phyloP scores from a whole-genome alignment of 2,329 filamentous ascomycete species.

The Orbilia quercus region DNA sequence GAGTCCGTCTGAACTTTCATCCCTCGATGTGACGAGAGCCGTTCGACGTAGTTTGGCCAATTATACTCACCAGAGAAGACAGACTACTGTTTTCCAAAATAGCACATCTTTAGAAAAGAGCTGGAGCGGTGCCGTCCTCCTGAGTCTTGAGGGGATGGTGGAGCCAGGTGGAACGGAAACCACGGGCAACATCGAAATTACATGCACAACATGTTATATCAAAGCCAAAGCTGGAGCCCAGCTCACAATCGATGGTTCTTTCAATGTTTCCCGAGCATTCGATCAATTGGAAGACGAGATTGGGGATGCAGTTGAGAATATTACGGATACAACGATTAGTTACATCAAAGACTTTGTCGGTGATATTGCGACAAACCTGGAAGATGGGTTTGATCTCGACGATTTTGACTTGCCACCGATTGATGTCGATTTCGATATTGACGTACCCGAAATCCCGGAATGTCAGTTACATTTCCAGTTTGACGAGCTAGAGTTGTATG shows the following conservation, averaged over 20 bases:
- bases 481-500: constrained; percentile 68
- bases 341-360: constrained; percentile 59
- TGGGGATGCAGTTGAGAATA: constrained; percentile 61
- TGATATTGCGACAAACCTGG: constrained; percentile 59
- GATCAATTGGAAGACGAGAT: constrained; percentile 62
- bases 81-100: too few relatives aligned
- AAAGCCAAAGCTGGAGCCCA: constrained; percentile 65
- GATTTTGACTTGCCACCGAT: constrained; percentile 62
- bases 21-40: constrained; percentile 22
- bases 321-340: constrained; percentile 59
- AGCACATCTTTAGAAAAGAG: constrained; percentile 62
- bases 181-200: constrained; percentile 62
- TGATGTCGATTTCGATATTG: constrained; percentile 65
- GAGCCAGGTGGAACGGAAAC: too few relatives aligned
- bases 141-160: constrained; percentile 59
- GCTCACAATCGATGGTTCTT: constrained; percentile 64
- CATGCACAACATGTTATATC: constrained; percentile 68
- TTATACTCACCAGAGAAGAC: constrained; percentile 34
- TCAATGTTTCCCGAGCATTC: constrained; percentile 63
- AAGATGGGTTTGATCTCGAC: constrained; percentile 61
- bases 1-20: constrained; percentile 15
- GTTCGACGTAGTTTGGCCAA: constrained; percentile 25
- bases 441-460: constrained; percentile 65
- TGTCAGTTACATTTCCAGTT: constrained; percentile 66
- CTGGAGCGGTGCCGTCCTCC: constrained; percentile 64